Conservation (phyloP, 2,329 filamentous ascomycete species). For the Anisogramma anomala region DNA sequence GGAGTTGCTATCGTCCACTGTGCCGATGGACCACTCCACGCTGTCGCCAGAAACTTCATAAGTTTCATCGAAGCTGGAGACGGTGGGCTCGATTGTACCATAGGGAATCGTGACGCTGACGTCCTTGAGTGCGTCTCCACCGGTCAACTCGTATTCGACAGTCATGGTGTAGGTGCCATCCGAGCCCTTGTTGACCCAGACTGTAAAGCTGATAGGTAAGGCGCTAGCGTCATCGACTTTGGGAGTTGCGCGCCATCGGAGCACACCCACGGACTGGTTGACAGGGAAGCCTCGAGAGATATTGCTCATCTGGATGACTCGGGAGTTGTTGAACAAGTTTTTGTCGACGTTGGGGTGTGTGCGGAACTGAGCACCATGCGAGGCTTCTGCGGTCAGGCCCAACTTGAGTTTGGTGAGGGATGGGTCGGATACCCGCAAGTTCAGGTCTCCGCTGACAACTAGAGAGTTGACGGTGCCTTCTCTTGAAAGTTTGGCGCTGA, state of each 20-base stretch:
- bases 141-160: constrained; percentile 88
- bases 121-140: constrained; percentile 66
- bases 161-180: constrained; percentile 79
- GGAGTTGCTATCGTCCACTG: constrained; percentile 69
- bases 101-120: constrained; percentile 85
- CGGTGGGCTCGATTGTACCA: constrained; percentile 67
- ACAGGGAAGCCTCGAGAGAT: constrained; percentile 78
- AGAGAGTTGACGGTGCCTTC: constrained; percentile 82
- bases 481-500: constrained; percentile 76
- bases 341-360: constrained; percentile 97
- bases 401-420: constrained; percentile 88
- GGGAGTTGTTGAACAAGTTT: constrained; percentile 68
- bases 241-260: constrained; percentile 82
- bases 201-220: constrained; percentile 88
- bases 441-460: constrained; percentile 82
- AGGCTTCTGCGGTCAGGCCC: constrained; percentile 61
- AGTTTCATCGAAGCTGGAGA: constrained; percentile 86
- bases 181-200: constrained; percentile 87
- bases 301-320: constrained; percentile 83
- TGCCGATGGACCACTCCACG: constrained; percentile 86
- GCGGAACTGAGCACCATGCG: constrained; percentile 79
- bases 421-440: constrained; percentile 79
- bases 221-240: constrained; percentile 69
- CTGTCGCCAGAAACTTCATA: constrained; percentile 91
- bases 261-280: constrained; percentile 84